Base-by-base conservation (phyloP, 768 basidiomycete genomes). In the Amanita thiersii region DNA sequence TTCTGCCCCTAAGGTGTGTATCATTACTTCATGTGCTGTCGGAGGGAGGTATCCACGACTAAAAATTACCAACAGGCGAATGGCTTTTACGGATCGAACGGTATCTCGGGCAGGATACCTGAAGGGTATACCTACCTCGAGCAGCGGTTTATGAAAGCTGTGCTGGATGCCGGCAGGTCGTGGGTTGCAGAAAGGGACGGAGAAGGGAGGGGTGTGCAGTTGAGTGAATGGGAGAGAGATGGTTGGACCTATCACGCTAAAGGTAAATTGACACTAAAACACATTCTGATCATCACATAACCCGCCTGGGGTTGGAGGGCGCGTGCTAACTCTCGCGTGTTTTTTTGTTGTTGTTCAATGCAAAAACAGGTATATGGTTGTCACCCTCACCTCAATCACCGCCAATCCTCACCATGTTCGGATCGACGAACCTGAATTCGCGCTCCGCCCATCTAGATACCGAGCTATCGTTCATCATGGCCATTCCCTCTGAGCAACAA, bases 161-260 rank as follows among this genome's bases (percentile, higher is more conserved):
- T 79, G 2, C 57, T 56, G 36, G 56, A 55, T n/a, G 75, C 78
- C 0, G 66, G 66, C 3, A 66, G 66, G 25, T 43, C 55, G 10
- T 72, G 69, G 69, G 44, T 52, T 11, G 44, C 45, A 17, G 37
- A 48, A 15, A 34, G 45, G 24, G 47, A 19, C n/a, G 50, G 50
- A 7, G 54, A 49, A 23, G 62, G 65, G 3, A 53, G 62, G 24
- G 76, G 79, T 0, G 72, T 99, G 17, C 68, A 79, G 41, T 66
- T 99, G 47, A 73, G 66, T 45, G 94, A 99, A 59, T 99, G 96
- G 96, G 74, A 79, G 54, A 75, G 74, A 49, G 64, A 70, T 17
- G 89, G 84, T 3, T 99, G 96, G 96, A 98, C 96, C 1, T 99
- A 99, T 63, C 96, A 99, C 55, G 88, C 96, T 18, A 99, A 99